Percentiles rank a stretch among this genome's conserved stretches.
These are phyloP conservation scores for Monosporozyma aquatica DNA, from an alignment of 805 yeast species.

Conservation along the genomic window DNA sequence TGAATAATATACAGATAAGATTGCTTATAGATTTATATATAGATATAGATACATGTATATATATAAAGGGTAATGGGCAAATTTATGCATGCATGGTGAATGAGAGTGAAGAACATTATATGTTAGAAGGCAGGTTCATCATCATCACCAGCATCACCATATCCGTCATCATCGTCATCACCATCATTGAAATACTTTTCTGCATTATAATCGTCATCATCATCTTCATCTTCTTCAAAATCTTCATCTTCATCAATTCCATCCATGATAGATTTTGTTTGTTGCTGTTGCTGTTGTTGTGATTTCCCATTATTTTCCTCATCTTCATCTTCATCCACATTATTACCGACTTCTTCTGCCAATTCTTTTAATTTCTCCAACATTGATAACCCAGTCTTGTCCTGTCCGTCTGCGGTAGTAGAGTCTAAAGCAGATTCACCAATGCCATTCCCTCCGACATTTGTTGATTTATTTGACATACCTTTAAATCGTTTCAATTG, in stretches of 20 bases:
- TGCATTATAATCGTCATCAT: constrained; percentile 39
- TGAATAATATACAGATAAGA: too few species aligned
- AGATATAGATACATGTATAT: not conserved
- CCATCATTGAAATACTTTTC: constrained; percentile 40
- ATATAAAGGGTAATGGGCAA: not conserved
- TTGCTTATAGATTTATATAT: too few species aligned
- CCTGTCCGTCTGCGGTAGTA: constrained; percentile 10
- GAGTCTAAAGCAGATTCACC: not conserved
- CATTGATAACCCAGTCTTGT: constrained; percentile 29
- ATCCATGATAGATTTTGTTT: constrained; percentile 39
- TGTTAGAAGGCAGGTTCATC: constrained; percentile 53
- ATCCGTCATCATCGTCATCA: constrained; percentile 36
- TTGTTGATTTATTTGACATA: too few species aligned
- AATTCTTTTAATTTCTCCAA: constrained; percentile 41
- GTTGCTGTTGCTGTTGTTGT: too few species aligned
- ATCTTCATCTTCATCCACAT: constrained; percentile 33
- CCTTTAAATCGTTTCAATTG: constrained; percentile 31
- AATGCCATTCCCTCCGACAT: too few species aligned
- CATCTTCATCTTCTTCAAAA: constrained; percentile 52
- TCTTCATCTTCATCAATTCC: constrained; percentile 49
- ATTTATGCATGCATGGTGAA: not conserved
- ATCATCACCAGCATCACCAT: constrained; percentile 26
- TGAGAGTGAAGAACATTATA: not conserved
- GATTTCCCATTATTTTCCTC: constrained; percentile 29
- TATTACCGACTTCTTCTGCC: constrained; percentile 43